A percentile compares a stretch with the other conserved stretches of the same genome.
Evolutionary conservation across 2,329 filamentous ascomycete genomes (phyloP).

Genomic region (Claviceps maximensis): DNA sequence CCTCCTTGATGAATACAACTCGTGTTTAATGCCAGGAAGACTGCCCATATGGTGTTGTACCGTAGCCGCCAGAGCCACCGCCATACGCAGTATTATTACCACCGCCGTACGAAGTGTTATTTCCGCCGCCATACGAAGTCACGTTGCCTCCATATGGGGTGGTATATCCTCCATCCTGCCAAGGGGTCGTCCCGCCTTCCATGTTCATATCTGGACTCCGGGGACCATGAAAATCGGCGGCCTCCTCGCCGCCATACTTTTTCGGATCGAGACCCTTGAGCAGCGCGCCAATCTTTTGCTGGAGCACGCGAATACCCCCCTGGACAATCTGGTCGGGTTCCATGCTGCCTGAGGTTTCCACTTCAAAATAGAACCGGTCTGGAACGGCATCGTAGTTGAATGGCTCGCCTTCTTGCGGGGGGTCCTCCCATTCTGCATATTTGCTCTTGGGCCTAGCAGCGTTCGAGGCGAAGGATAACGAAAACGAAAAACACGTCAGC

Average conservation of each 20-base stretch:
- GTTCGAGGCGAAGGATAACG: background rate
- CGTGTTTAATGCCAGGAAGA: conserved; percentile 32
- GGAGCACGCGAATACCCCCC: conserved; percentile 75
- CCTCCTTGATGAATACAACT: background rate
- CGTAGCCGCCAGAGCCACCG: conserved; percentile 32
- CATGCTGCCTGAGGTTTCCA: conserved; percentile 78
- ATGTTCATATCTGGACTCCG: conserved; percentile 53
- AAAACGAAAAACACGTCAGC: background rate
- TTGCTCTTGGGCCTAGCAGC: conserved; percentile 59
- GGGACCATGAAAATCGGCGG: conserved; percentile 48
- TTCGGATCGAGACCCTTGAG: conserved; percentile 43
- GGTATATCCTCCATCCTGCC: conserved; percentile 53
- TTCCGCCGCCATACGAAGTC: conserved; percentile 49
- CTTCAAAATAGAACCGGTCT: conserved; percentile 79
- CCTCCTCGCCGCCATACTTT: conserved; percentile 41
- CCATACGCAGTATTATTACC: conserved; percentile 56
- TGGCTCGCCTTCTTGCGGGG: conserved; percentile 64
- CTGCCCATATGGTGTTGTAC: conserved; percentile 33
- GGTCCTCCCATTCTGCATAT: conserved; percentile 69
- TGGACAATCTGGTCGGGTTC: conserved; percentile 84
- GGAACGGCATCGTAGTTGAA: conserved; percentile 89
- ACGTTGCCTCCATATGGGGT: conserved; percentile 51
- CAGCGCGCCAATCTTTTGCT: conserved; percentile 76
- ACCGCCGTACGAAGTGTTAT: conserved; percentile 55
- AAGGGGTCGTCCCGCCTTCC: conserved; percentile 41